Conservation (phyloP, 208 protist species). For the Strigomonas culicis region DNA sequence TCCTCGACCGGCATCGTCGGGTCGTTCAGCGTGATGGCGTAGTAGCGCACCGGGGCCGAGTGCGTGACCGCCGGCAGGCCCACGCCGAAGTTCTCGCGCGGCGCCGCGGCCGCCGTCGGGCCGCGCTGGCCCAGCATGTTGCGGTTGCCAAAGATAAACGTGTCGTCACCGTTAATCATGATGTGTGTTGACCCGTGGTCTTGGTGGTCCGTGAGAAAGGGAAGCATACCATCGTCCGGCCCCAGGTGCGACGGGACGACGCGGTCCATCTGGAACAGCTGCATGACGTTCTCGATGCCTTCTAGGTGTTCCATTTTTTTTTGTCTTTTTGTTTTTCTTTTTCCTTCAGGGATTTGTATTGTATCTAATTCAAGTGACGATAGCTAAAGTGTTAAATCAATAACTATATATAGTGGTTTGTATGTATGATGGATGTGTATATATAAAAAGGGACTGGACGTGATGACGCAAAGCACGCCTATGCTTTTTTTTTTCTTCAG, state of each 20-base stretch:
- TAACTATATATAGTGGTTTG: background rate
- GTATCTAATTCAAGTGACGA: no score
- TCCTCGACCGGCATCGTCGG: constrained; percentile 23
- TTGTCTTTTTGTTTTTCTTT: constrained; percentile 8
- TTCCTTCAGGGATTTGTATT: background rate
- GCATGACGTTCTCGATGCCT: background rate
- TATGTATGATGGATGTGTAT: background rate
- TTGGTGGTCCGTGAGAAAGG: background rate
- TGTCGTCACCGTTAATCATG: background rate
- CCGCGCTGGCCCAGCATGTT: background rate
- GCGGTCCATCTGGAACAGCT: background rate
- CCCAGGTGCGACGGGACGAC: background rate
- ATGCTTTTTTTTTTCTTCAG: no score
- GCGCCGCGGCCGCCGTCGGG: background rate
- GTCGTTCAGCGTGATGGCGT: constrained; percentile 28
- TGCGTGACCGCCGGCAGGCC: constrained; percentile 27
- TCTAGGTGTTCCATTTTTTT: constrained; percentile 10
- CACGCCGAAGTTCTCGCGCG: background rate
- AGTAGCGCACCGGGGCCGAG: constrained; percentile 29
- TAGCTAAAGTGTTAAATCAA: no score
- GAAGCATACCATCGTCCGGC: background rate
- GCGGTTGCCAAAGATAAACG: background rate
- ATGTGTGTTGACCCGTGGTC: background rate
- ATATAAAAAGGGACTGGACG: background rate
- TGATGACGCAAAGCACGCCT: background rate